These are phyloP conservation scores for Rugosomyces carneus DNA, from an alignment of 1,284 basidiomycete species.

Conservation along the genomic window DNA sequence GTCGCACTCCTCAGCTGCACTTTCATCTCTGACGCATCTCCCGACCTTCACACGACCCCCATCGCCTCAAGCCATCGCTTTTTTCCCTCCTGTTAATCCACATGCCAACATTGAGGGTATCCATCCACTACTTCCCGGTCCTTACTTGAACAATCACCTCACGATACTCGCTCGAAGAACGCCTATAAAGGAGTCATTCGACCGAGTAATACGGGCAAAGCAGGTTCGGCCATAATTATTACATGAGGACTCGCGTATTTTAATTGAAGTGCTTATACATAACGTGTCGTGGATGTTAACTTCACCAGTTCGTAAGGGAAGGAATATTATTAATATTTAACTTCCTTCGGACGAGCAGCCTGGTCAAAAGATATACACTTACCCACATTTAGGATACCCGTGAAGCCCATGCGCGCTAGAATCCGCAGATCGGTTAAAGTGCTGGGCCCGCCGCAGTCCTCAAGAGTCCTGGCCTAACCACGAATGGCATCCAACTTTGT, in stretches of 20 bases:
- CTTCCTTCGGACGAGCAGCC: background rate
- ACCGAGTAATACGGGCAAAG: slow-evolving; percentile 59
- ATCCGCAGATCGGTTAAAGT: too few species aligned
- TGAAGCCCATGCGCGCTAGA: background rate
- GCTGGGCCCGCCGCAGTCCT: too few species aligned
- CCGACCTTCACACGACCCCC: slow-evolving; percentile 48
- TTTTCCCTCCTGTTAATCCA: slow-evolving; percentile 53
- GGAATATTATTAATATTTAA: background rate
- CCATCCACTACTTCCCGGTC: slow-evolving; percentile 63
- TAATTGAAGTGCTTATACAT: background rate
- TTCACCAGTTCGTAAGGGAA: background rate
- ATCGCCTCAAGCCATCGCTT: slow-evolving; percentile 41
- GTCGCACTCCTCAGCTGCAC: slow-evolving; percentile 57
- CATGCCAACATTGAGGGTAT: slow-evolving; percentile 47
- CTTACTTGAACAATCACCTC: slow-evolving; percentile 63
- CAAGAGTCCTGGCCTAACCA: background rate
- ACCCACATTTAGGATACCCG: background rate
- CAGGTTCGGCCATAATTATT: slow-evolving; percentile 16
- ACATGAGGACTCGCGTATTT: background rate
- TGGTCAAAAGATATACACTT: background rate
- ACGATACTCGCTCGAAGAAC: slow-evolving; percentile 56
- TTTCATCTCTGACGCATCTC: slow-evolving; percentile 57
- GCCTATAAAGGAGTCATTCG: slow-evolving; percentile 63
- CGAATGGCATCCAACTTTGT: too few species aligned
- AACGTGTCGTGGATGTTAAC: background rate